phyloP scores from a whole-genome alignment of 2,329 filamentous ascomycete genomes.

The Nigrospora osmanthi region DNA sequence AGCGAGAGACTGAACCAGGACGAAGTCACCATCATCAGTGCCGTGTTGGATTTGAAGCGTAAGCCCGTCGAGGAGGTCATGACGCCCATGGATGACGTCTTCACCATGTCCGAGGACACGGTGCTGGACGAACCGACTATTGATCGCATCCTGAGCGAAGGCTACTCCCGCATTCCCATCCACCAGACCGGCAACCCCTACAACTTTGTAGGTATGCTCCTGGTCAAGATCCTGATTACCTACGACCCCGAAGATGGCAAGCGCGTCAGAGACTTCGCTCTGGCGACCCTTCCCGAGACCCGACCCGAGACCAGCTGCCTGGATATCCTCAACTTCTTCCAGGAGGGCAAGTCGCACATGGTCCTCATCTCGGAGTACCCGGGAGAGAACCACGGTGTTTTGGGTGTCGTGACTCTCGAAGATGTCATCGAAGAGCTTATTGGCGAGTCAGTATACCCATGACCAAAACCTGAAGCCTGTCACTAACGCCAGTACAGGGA shows the following conservation, averaged over 20 bases:
- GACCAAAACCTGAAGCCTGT: too few relatives aligned
- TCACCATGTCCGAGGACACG: slow-evolving; percentile 92
- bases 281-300: slow-evolving; percentile 92
- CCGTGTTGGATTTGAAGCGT: slow-evolving; percentile 90
- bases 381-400: slow-evolving; percentile 81
- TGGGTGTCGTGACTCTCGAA: slow-evolving; percentile 92
- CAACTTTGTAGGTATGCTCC: slow-evolving; percentile 94
- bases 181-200: slow-evolving; percentile 74
- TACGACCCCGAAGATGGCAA: slow-evolving; percentile 93
- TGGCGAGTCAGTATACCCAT: slow-evolving; percentile 65
- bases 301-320: slow-evolving; percentile 91
- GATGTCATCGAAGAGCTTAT: slow-evolving; percentile 98
- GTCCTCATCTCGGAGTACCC: slow-evolving; percentile 86
- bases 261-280: slow-evolving; percentile 79
- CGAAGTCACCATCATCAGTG: slow-evolving; percentile 97
- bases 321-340: slow-evolving; percentile 99
- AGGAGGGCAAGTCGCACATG: slow-evolving; percentile 99
- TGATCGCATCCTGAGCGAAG: slow-evolving; percentile 85
- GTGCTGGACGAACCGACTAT: slow-evolving; percentile 89
- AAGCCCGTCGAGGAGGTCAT: slow-evolving; percentile 94
- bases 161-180: slow-evolving; percentile 94
- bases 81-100: slow-evolving; percentile 98
- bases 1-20: slow-evolving; percentile 91
- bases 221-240: slow-evolving; percentile 98
- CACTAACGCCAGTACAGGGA: slow-evolving; percentile 48